A percentile compares a stretch with the other conserved stretches of the same genome.
These are phyloP conservation scores for Ascochyta lentis DNA, from an alignment of 2,329 filamentous ascomycete species.

Conservation along the genomic window DNA sequence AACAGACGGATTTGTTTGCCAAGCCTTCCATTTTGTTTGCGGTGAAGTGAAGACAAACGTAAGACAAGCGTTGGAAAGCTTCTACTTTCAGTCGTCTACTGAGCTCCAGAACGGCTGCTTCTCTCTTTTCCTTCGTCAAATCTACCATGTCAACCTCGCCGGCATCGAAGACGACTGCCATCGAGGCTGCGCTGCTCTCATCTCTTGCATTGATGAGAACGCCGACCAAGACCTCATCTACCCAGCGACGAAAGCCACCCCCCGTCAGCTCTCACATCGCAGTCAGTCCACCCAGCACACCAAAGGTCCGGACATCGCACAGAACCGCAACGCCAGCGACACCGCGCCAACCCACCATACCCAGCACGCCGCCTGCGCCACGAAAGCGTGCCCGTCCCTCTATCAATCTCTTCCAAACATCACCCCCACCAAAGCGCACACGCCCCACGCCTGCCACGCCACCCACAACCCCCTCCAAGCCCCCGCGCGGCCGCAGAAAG, in stretches of 20 bases:
- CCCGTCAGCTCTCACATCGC: background rate
- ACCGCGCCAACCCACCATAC: background rate
- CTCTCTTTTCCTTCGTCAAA: too few relatives aligned
- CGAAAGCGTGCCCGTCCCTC: background rate
- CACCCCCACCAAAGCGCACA: background rate
- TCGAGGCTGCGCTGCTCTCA: background rate
- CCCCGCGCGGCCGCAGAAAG: background rate
- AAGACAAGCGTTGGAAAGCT: too few relatives aligned
- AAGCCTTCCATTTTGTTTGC: too few relatives aligned
- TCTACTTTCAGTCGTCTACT: too few relatives aligned
- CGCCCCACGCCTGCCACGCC: background rate
- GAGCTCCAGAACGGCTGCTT: too few relatives aligned
- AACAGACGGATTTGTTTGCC: too few relatives aligned
- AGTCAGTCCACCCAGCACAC: background rate
- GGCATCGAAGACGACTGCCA: background rate
- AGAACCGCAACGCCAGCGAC: background rate
- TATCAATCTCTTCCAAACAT: background rate
- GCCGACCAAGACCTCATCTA: background rate
- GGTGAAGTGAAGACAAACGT: too few relatives aligned
- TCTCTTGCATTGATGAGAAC: background rate
- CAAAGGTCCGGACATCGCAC: too few relatives aligned
- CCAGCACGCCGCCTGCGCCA: background rate
- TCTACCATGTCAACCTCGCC: background rate
- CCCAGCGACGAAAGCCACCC: background rate
- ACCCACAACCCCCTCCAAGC: background rate